A percentile compares a stretch with the other conserved stretches of the same genome.
phyloP scores from a whole-genome alignment of 2,329 filamentous ascomycete genomes.

The Xylaria digitata region DNA sequence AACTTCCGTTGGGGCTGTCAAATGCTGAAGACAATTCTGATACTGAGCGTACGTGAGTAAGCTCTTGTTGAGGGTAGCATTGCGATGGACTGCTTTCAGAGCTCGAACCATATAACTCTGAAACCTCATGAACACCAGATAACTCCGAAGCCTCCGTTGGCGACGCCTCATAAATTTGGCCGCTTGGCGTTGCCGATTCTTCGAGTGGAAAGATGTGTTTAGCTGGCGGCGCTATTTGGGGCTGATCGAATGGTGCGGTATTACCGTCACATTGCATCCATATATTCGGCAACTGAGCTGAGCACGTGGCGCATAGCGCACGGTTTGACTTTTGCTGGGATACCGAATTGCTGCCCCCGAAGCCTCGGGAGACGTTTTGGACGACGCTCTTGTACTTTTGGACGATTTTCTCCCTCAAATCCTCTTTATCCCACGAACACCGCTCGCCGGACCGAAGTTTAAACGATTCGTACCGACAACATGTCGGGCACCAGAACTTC shows the following conservation, averaged over 20 bases:
- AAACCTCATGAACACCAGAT: background rate
- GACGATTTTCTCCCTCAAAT: slow-evolving; percentile 4
- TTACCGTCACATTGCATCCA: background rate
- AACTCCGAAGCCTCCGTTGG: background rate
- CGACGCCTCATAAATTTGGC: background rate
- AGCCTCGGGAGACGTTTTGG: background rate
- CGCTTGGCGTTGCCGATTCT: background rate
- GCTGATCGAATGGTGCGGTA: background rate
- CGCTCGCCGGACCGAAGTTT: slow-evolving; percentile 26
- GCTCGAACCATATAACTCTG: background rate
- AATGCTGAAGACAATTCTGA: slow-evolving; percentile 6
- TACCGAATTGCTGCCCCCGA: background rate
- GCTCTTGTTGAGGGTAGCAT: background rate
- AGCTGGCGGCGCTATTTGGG: background rate
- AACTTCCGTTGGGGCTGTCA: background rate
- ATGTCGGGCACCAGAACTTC: slow-evolving; percentile 36
- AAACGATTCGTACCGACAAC: slow-evolving; percentile 28
- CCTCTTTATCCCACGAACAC: slow-evolving; percentile 39
- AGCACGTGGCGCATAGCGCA: background rate
- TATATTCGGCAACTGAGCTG: background rate
- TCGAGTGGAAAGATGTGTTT: background rate
- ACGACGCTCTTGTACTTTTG: slow-evolving; percentile 17
- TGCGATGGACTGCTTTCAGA: slow-evolving; percentile 1
- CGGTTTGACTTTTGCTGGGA: background rate
- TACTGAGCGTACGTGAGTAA: background rate